Base-by-base conservation (phyloP, 208 protist genomes). In the Kentomonas sorsogonicus region DNA sequence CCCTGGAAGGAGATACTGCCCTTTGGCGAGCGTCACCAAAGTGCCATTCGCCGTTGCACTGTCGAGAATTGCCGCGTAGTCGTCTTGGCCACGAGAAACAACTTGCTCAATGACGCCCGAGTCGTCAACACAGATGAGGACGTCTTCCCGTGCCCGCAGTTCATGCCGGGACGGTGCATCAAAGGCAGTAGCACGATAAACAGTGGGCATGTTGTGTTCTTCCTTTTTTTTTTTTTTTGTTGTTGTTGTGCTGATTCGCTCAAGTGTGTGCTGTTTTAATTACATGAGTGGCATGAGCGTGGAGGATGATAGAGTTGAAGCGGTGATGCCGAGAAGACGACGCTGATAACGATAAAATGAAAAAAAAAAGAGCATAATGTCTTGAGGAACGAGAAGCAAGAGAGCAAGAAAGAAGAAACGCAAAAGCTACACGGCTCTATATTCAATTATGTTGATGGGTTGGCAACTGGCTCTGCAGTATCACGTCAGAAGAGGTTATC, bases 1-100 rank as follows among this genome's bases (percentile, higher is more conserved):
- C 9, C 96, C 97, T 29, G 95, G 93, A 25, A 92, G 70, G 15
- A 86, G 48, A 48, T 77, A 92, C 65, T 87, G 85, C 0, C 64
- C 65, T 10, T 63, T 47, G 46, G 58, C 40, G 23, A 91, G 53
- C 13, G 45, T 47, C 20, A 60, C 68, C 20, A 91, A 59, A 9
- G 66, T 71, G 26, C 71, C 63, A 6, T 43, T 53, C 7, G 3
- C 34, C 45, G 31, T 54, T 18, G 75, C 71, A 25, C 67, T 52
- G 16, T 63, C 53, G 16, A 66, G 59, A 16, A 58, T n/a, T n/a
- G n/a, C n/a, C n/a, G n/a, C n/a, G n/a, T n/a, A n/a, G n/a, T n/a
- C n/a, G n/a, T n/a, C n/a, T n/a, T n/a, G n/a, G n/a, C n/a, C n/a
- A n/a, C n/a, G n/a, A n/a, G n/a, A n/a, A n/a, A n/a, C n/a, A n/a